These are phyloP conservation scores for Chenopodium berlandieri DNA, from an alignment of 148 eudicot genomes.

Conservation along the genomic window DNA sequence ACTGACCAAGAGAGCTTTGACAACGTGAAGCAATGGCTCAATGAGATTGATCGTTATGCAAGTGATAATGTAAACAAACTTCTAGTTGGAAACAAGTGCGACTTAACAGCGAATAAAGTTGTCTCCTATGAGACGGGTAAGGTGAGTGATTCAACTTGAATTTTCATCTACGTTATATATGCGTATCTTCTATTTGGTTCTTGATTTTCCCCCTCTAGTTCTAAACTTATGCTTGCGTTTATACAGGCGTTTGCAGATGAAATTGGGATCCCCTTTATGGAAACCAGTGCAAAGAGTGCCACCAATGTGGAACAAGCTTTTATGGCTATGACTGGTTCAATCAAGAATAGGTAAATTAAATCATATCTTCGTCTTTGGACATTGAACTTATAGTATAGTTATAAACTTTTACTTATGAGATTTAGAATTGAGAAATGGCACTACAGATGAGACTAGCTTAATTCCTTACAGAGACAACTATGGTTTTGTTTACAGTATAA, in stretches of 20 bases:
- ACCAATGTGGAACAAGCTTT: constrained; percentile 76
- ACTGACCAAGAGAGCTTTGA: constrained; percentile 74
- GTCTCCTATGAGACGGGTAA: constrained; percentile 63
- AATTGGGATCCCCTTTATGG: constrained; percentile 68
- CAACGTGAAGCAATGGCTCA: constrained; percentile 73
- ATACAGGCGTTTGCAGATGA: constrained; percentile 71
- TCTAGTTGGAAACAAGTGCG: constrained; percentile 75
- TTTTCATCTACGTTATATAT: not conserved
- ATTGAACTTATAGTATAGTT: too few species aligned
- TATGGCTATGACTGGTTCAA: constrained; percentile 78
- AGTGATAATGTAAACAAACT: constrained; percentile 75
- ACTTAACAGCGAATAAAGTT: constrained; percentile 58
- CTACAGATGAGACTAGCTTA: not conserved
- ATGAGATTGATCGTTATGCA: constrained; percentile 76
- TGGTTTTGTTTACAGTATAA: not conserved
- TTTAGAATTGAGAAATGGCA: too few species aligned
- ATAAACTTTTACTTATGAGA: too few species aligned
- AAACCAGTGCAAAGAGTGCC: constrained; percentile 75
- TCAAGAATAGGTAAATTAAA: constrained; percentile 49
- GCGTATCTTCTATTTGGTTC: not conserved
- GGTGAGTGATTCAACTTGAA: constrained; percentile 33
- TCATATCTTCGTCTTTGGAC: not conserved
- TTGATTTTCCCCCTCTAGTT: not conserved
- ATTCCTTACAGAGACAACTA: not conserved
- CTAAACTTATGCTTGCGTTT: constrained; percentile 1